Conservation (phyloP, 31 red algal genomes). For the Endocladia muricata region DNA sequence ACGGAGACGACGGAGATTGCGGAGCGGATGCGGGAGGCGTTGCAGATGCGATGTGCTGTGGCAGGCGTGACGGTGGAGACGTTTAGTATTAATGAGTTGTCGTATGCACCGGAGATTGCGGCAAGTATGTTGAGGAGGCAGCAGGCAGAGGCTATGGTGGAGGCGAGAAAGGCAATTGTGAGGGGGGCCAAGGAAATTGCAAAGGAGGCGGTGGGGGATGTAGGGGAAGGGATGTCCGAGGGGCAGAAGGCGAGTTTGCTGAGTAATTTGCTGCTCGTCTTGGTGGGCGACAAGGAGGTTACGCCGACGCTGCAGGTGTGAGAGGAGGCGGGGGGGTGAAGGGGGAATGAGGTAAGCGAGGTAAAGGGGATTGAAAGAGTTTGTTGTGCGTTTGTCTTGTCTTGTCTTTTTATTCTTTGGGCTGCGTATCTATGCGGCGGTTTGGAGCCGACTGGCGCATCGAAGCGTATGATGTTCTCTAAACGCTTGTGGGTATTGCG, state of each 20-base stretch:
- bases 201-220: conserved; percentile 41
- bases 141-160: conserved; percentile 69
- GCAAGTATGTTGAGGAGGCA: conserved; percentile 71
- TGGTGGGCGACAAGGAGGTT: conserved; percentile 69
- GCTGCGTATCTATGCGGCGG: too few species aligned
- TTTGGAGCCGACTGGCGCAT: too few species aligned
- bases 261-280: conserved; percentile 57
- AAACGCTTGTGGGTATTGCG: too few species aligned
- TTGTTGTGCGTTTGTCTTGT: not conserved
- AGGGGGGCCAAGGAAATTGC: conserved; percentile 68
- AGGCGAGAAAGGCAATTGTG: conserved; percentile 62
- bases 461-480: too few species aligned
- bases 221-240: conserved; percentile 16
- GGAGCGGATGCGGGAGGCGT: conserved; percentile 36
- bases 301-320: conserved; percentile 48
- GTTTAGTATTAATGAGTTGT: conserved; percentile 72
- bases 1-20: conserved; percentile 51
- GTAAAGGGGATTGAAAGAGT: not conserved
- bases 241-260: conserved; percentile 22
- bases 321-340: not conserved
- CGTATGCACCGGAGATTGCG: conserved; percentile 83
- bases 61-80: conserved; percentile 59
- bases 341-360: not conserved
- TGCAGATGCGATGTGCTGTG: conserved; percentile 53
- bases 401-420: not conserved